These are phyloP conservation scores for Rhodotorula sphaerocarpa DNA, from an alignment of 768 basidiomycete genomes.

Conservation along the genomic window DNA sequence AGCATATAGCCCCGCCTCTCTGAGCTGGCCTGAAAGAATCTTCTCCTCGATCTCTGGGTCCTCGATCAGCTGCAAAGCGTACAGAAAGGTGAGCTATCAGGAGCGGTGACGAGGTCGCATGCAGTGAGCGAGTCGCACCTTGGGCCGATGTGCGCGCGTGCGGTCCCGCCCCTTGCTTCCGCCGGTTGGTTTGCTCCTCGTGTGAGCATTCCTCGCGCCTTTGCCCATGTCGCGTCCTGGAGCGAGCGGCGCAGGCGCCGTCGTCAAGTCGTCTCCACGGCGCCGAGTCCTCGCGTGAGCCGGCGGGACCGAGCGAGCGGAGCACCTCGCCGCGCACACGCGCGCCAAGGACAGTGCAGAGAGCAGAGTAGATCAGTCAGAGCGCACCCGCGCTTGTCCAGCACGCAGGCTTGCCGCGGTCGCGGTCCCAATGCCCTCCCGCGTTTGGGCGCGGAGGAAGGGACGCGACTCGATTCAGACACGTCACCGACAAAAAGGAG, in stretches of 20 bases:
- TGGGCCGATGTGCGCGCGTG: slow-evolving; percentile 6
- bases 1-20: slow-evolving; percentile 73
- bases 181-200: not conserved
- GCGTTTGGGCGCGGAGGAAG: too few species aligned
- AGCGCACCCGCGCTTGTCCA: too few species aligned
- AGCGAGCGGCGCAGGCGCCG: not conserved
- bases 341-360: too few species aligned
- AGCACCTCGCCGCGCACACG: too few species aligned
- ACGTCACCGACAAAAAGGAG: too few species aligned
- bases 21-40: slow-evolving; percentile 61
- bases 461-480: too few species aligned
- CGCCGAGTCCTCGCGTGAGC: too few species aligned
- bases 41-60: slow-evolving; percentile 32
- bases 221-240: not conserved
- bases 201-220: slow-evolving; percentile 1
- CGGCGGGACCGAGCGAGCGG: not conserved
- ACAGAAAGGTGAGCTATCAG: too few species aligned
- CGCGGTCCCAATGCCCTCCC: too few species aligned
- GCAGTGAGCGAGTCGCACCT: not conserved
- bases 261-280: not conserved
- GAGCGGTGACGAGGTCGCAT: not conserved
- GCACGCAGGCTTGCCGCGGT: too few species aligned
- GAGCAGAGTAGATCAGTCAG: too few species aligned
- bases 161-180: not conserved
- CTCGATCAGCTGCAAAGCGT: slow-evolving; percentile 27